These are phyloP conservation scores for Globisporangium paddicum DNA, from an alignment of 352 stramenopile species.

Conservation along the genomic window DNA sequence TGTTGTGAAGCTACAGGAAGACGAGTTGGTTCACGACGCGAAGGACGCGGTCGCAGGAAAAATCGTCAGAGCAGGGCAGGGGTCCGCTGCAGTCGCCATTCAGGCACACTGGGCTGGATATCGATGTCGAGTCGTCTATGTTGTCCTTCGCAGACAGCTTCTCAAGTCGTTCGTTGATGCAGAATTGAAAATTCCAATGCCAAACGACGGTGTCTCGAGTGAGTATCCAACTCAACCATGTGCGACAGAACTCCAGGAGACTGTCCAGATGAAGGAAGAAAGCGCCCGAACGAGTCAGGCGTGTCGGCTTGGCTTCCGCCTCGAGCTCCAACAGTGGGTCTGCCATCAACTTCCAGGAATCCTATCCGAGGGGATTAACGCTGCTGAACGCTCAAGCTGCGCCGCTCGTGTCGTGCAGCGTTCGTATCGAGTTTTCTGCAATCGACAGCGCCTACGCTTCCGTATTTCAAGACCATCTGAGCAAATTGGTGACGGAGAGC, in stretches of 20 bases:
- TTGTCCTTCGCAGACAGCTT: background rate
- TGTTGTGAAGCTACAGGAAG: conserved; percentile 26
- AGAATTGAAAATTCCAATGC: background rate
- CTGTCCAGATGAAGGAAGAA: background rate
- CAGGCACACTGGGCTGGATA: conserved; percentile 9
- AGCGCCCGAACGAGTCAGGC: background rate
- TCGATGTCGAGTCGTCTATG: conserved; percentile 8
- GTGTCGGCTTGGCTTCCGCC: conserved; percentile 8
- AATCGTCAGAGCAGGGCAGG: background rate
- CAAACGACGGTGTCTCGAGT: background rate
- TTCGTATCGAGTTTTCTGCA: conserved; percentile 17
- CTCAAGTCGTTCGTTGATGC: background rate
- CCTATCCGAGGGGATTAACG: conserved; percentile 22
- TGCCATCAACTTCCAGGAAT: conserved; percentile 34
- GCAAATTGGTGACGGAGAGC: background rate
- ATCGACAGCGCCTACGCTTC: conserved; percentile 20
- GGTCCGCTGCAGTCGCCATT: conserved; percentile 9
- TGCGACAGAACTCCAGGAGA: background rate
- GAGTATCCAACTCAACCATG: background rate
- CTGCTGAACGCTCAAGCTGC: conserved; percentile 20
- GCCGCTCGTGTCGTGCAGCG: conserved; percentile 28
- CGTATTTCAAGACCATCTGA: background rate
- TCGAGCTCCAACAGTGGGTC: conserved; percentile 29
- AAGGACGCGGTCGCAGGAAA: conserved; percentile 11
- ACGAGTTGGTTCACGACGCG: conserved; percentile 25